A percentile compares a stretch with the other conserved stretches of the same genome.
phyloP scores from a whole-genome alignment of 2,329 filamentous ascomycete genomes.

The Aspergillus clavatus region DNA sequence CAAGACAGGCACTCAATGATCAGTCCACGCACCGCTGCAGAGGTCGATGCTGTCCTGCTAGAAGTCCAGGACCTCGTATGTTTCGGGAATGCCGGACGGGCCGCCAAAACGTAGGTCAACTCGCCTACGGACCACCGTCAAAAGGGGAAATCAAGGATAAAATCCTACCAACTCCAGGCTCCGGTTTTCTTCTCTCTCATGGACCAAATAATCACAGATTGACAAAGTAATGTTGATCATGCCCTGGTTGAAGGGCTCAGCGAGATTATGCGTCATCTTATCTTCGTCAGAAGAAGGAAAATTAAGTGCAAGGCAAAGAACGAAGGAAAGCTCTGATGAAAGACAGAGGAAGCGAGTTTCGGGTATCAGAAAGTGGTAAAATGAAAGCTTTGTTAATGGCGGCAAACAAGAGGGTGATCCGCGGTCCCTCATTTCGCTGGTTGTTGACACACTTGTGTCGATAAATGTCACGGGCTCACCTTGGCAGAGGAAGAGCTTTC shows the following conservation, averaged over 20 bases:
- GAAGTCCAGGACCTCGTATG: neutral
- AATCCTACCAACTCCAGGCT: conserved; percentile 14
- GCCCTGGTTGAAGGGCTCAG: conserved; percentile 3
- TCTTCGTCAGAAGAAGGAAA: conserved; percentile 5
- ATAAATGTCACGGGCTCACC: neutral
- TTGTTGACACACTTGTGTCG: conserved; percentile 1
- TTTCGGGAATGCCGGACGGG: neutral
- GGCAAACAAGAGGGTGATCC: conserved; percentile 2
- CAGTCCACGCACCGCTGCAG: neutral
- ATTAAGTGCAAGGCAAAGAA: conserved; percentile 8
- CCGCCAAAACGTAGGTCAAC: conserved; percentile 11
- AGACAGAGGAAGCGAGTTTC: conserved; percentile 5
- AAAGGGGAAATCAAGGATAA: conserved; percentile 2
- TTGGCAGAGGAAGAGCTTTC: conserved; percentile 5
- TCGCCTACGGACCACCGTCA: conserved; percentile 14
- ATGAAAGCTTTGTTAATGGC: neutral
- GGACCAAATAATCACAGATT: conserved; percentile 19
- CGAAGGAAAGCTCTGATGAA: conserved; percentile 3
- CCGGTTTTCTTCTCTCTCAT: conserved; percentile 12
- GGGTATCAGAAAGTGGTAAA: conserved; percentile 8
- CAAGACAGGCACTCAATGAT: neutral
- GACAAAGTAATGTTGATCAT: conserved; percentile 8
- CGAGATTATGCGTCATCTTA: conserved; percentile 7
- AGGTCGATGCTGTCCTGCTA: neutral
- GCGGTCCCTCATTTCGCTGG: conserved; percentile 1